Percentiles rank a stretch among this genome's conserved stretches.
Evolutionary conservation across 202 grass and related monocot genomes (phyloP).

Genomic region (Saccharum hybrid): DNA sequence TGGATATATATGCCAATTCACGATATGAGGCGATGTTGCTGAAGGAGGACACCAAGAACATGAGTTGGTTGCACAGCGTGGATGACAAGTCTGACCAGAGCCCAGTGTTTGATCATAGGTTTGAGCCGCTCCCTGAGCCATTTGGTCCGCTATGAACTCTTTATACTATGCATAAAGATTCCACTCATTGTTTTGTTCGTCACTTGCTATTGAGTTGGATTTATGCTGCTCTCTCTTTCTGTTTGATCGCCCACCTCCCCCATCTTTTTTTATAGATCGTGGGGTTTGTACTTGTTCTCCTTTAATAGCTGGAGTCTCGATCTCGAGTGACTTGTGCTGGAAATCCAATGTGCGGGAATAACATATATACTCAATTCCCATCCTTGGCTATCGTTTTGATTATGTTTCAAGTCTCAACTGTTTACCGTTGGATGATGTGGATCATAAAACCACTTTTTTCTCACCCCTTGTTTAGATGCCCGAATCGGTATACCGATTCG

Average conservation of each 20-base stretch:
- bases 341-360: conserved; percentile 22
- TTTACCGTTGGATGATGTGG: not conserved
- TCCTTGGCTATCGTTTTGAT: not conserved
- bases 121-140: conserved; percentile 89
- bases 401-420: not conserved
- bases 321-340: conserved; percentile 12
- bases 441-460: not conserved
- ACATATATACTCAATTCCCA: not conserved
- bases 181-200: conserved; percentile 26
- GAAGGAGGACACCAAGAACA: conserved; percentile 85
- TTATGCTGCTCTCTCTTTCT: conserved; percentile 1
- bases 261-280: conserved; percentile 56
- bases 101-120: conserved; percentile 83
- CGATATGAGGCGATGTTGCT: conserved; percentile 78
- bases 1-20: conserved; percentile 75
- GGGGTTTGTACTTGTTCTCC: conserved; percentile 39
- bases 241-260: conserved; percentile 38
- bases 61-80: conserved; percentile 72
- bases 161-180: conserved; percentile 47
- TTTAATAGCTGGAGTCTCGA: conserved; percentile 20
- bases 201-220: not conserved
- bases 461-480: too few species aligned
- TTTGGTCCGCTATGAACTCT: conserved; percentile 66
- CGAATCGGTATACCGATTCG: too few species aligned
- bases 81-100: conserved; percentile 88